Base-by-base conservation (phyloP, 2,329 filamentous ascomycete species). In the Tolypocladium pustulatum region DNA sequence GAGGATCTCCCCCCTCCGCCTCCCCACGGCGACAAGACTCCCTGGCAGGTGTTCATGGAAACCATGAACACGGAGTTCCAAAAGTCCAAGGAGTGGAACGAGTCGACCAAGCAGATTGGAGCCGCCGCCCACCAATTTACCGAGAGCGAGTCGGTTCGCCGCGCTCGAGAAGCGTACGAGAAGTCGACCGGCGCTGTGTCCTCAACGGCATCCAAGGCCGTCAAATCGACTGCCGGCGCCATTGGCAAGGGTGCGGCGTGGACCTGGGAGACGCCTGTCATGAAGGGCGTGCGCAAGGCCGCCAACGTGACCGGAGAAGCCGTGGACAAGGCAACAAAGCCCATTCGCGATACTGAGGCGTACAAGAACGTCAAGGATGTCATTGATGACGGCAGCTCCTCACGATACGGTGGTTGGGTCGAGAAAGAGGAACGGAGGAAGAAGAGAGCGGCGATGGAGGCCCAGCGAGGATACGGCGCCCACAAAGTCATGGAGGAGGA, bases 61-160 rank as follows among this genome's bases (percentile, higher is more conserved):
- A 99, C 94, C n/a, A 84, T 99, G 75, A 85, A 90, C 72, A 82
- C 81, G 59, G 94, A 99, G 75, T 96, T 99, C 76, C 91, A 97
- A 74, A 89, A 91, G 57, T 97, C 92, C 20, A 96, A 97, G 71
- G 94, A 99, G 73, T 99, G 94, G 94, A 96, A 99, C 69, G 94
- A 99, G 71, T 96, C 91, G 51, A 99, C 93, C 49, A 97, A 99
- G 78, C 90, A 94, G 64, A 83, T 99, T 49, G 89, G 90, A 22
- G 90, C 90, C 55, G 90, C 89, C 7, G 91, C 93, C 22, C 88
- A 96, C 69, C 87, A 97, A 68, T 94, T 99, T 70, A 87, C 87
- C 37, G 93, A 97, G 76, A 97, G 91, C 69, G 92, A 97, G 69
- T 89, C 88, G 22, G 90, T 99, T 20, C 88, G 91, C 69, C 85